Conservation (phyloP, 2,329 filamentous ascomycete genomes). For the Colletotrichum liaoningense region DNA sequence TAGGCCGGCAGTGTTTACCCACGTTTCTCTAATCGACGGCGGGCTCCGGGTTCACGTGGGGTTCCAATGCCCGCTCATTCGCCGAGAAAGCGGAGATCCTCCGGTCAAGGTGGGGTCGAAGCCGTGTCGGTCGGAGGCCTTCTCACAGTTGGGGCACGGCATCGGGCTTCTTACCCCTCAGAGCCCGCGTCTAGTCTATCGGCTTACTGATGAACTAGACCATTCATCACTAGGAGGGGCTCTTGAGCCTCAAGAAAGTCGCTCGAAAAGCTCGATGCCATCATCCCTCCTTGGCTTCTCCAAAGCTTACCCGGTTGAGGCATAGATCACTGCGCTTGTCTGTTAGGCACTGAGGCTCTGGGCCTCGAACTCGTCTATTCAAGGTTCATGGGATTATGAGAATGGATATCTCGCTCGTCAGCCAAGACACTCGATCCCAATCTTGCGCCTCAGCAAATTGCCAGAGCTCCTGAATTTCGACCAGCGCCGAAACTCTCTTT, state of each 20-base stretch:
- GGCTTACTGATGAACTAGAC: neutral
- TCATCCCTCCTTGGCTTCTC: neutral
- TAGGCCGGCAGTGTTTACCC: neutral
- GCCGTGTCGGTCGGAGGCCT: no score
- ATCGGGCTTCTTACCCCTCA: neutral
- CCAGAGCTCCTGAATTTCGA: neutral
- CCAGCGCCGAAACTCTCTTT: neutral
- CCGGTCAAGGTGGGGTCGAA: neutral
- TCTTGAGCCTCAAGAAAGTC: neutral
- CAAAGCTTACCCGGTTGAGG: neutral
- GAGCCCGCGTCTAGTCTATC: neutral
- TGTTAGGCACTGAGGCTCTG: neutral
- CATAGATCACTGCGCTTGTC: neutral
- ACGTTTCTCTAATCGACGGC: neutral
- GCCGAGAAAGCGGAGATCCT: neutral
- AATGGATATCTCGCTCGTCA: neutral
- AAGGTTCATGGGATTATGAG: neutral
- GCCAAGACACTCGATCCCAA: neutral
- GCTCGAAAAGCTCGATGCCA: neutral
- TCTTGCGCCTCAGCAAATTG: neutral
- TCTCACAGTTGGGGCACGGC: neutral
- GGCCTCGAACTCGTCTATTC: neutral
- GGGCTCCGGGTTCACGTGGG: slow-evolving; percentile 15
- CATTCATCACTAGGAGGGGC: neutral
- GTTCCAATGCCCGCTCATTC: neutral